Conservation (phyloP, 768 basidiomycete genomes). For the Lactarius hengduanensis region DNA sequence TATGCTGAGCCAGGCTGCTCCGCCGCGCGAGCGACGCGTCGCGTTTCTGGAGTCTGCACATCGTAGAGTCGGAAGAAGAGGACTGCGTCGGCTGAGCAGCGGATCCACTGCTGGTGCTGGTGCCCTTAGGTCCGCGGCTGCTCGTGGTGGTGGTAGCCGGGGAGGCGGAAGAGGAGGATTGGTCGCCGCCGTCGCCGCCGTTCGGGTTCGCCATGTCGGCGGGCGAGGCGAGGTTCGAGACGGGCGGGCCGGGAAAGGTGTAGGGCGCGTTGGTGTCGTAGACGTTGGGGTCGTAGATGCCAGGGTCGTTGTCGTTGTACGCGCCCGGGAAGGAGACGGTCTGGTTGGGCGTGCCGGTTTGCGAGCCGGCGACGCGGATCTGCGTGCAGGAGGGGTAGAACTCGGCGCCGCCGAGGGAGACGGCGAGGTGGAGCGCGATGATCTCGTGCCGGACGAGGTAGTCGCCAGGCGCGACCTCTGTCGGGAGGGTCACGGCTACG, state of each 20-base stretch:
- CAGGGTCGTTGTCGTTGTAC: constrained; percentile 68
- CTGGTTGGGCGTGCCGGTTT: constrained; percentile 50
- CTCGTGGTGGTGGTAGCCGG: not conserved
- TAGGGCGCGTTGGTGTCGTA: constrained; percentile 6
- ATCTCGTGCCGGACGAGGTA: constrained; percentile 81
- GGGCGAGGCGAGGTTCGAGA: constrained; percentile 28
- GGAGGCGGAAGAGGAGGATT: not conserved
- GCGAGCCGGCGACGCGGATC: constrained; percentile 51
- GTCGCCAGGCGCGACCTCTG: constrained; percentile 58
- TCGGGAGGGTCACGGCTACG: constrained; percentile 36
- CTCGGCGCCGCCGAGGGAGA: constrained; percentile 60
- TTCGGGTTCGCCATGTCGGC: constrained; percentile 5
- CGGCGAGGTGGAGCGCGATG: constrained; percentile 70
- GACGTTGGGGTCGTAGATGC: constrained; percentile 57
- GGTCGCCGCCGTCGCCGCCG: not conserved
- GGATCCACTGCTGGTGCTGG: not conserved
- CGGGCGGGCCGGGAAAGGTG: constrained; percentile 24
- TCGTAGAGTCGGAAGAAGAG: not conserved
- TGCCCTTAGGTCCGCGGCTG: not conserved
- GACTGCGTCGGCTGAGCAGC: not conserved
- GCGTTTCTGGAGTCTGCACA: constrained; percentile 19
- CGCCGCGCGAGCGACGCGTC: not conserved
- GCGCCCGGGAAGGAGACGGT: constrained; percentile 71
- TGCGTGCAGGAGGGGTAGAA: constrained; percentile 76
- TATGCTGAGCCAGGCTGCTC: constrained; percentile 13